Base-by-base conservation (phyloP, 495 filamentous ascomycete genomes). In the Lasiosphaeria miniovina region DNA sequence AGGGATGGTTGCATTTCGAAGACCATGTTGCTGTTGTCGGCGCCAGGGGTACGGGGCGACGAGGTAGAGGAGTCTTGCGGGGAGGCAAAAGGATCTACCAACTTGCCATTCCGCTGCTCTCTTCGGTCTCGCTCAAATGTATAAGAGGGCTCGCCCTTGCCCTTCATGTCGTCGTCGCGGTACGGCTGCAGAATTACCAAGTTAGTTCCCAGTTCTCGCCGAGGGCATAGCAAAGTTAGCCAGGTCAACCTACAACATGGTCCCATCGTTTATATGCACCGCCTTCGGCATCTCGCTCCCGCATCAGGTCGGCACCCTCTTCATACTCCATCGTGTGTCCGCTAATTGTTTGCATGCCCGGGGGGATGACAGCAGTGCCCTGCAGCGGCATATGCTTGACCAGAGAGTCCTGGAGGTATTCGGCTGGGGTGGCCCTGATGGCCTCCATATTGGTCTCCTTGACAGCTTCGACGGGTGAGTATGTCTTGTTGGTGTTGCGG, bases 271-370 rank as follows among this genome's bases (percentile, higher is more conserved):
- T 87, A 62, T 90, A 91, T 0, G 80, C 67, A 1, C 83, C 86
- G 15, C 85, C 86, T 0, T 70, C 69, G 3, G 82, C 83, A 54
- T 82, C 79, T 0, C 63, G 58, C 59, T 95, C 91, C 15, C 85
- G 80, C 86, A 90, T 90, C 75, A 96, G 76, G 60, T 97, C 89
- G 0, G 85, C 78, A 3, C 93, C 94, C 68, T 98, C 94, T 64
- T 91, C 77, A 65, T 98, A 98, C 0, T 86, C 58, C 74, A 96
- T 89, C 0, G 79, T 75, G 36, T 84, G 79, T 0, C 93, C 93
- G 33, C 82, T 80, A 5, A 77, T 65, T 58, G 92, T 91, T 1
- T 67, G 75, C 59, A 78, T 71, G 4, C 93, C 91, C 0, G 91
- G 88, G 0, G 94, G 88, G 32, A 90, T 80, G 24, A 77, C 76